phyloP scores from a whole-genome alignment of 352 stramenopile species.

The Phytophthora capsici region DNA sequence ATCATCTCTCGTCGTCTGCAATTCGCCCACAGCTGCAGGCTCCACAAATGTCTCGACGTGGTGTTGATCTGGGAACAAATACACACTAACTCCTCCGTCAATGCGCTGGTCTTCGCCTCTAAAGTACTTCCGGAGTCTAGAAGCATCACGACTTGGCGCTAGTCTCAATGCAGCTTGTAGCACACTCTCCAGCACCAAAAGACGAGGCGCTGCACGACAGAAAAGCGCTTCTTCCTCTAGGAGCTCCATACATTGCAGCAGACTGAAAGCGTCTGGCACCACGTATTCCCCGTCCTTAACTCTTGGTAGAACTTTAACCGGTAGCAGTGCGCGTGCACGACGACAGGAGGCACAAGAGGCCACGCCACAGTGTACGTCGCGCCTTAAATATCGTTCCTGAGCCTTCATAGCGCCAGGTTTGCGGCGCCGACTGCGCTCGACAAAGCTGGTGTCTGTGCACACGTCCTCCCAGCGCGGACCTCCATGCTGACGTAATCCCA shows the following conservation, averaged over 20 bases:
- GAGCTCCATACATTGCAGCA: slow-evolving; percentile 83
- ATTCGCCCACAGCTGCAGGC: slow-evolving; percentile 42
- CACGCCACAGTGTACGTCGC: slow-evolving; percentile 77
- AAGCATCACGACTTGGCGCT: slow-evolving; percentile 69
- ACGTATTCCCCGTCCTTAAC: slow-evolving; percentile 59
- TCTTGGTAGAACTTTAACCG: slow-evolving; percentile 38
- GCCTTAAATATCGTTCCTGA: slow-evolving; percentile 74
- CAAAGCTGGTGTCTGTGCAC: slow-evolving; percentile 63
- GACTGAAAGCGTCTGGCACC: slow-evolving; percentile 70
- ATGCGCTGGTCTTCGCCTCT: slow-evolving; percentile 53
- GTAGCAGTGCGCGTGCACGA: slow-evolving; percentile 27
- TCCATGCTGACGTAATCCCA: slow-evolving; percentile 33
- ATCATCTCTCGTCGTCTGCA: slow-evolving; percentile 43
- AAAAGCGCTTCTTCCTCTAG: slow-evolving; percentile 70
- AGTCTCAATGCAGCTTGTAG: slow-evolving; percentile 65
- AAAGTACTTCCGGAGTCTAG: slow-evolving; percentile 74
- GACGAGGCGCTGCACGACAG: slow-evolving; percentile 34
- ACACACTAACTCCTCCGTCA: slow-evolving; percentile 51
- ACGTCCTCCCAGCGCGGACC: slow-evolving; percentile 55
- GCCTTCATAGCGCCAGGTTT: slow-evolving; percentile 76
- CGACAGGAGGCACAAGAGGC: slow-evolving; percentile 51
- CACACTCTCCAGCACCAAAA: slow-evolving; percentile 82
- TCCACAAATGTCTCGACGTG: slow-evolving; percentile 64
- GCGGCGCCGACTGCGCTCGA: slow-evolving; percentile 77
- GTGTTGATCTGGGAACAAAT: slow-evolving; percentile 78